phyloP scores from a whole-genome alignment of 805 yeast genomes.

The Candida suzukii region DNA sequence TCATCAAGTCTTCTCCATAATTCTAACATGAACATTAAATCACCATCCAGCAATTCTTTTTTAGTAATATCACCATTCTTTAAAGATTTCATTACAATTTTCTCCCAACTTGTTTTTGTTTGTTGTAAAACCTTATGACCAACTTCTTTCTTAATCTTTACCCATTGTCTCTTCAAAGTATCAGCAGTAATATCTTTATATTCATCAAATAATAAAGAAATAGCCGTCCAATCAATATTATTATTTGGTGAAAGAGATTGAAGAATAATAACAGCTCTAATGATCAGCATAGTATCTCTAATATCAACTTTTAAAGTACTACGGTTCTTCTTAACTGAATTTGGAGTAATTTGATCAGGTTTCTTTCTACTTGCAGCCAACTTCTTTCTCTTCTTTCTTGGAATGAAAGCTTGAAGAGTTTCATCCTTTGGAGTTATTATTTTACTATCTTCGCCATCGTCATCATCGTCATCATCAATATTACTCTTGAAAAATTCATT shows the following conservation, averaged over 20 bases:
- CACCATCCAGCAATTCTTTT: conserved; percentile 42
- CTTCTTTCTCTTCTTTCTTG: conserved; percentile 22
- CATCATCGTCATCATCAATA: not conserved
- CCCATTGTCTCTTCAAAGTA: conserved; percentile 61
- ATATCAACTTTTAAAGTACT: conserved; percentile 4
- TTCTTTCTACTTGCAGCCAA: conserved; percentile 2
- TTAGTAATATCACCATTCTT: conserved; percentile 44
- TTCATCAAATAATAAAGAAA: conserved; percentile 42
- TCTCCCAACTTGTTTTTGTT: conserved; percentile 57
- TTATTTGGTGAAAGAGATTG: conserved; percentile 49
- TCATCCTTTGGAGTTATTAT: no score
- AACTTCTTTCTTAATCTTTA: conserved; percentile 47
- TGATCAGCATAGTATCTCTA: conserved; percentile 44
- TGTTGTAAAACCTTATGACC: conserved; percentile 54
- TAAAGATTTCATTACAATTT: conserved; percentile 51
- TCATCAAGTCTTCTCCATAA: conserved; percentile 53
- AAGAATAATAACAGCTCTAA: conserved; percentile 60
- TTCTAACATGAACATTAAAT: conserved; percentile 45
- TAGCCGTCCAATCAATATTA: conserved; percentile 57
- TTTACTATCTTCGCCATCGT: conserved; percentile 16
- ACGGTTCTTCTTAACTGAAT: conserved; percentile 12
- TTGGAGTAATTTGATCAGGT: not conserved
- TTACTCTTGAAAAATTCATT: no score
- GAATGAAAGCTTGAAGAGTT: no score
- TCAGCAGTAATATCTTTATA: conserved; percentile 28